Base-by-base conservation (phyloP, 805 yeast species). In the Diddensiella transvaalensis region DNA sequence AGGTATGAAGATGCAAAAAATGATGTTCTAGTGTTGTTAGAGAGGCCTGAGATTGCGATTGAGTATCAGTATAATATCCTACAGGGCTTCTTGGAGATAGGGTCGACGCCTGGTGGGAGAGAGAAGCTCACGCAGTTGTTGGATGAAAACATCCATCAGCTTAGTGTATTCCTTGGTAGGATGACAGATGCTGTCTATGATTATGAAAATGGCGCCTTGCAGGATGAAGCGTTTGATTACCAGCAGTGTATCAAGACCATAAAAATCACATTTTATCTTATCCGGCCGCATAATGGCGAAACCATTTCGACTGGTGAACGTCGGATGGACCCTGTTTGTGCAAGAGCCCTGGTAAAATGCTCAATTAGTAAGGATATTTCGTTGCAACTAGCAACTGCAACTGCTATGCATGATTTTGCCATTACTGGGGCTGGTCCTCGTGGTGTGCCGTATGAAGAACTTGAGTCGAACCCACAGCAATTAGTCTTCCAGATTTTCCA, bases 281-380 rank as follows among this genome's bases (percentile, higher is more conserved):
- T 35, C 8, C 38, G 38, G 38, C 38, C 38, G 8, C 38, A 35
- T 35, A 35, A 35, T 35, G 38, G 21, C 21, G 38, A 35, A 35
- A 18, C 15, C 15, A 35, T 35, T 8, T 35, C 38, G 15, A 35
- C 38, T 8, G 38, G 38, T 15, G 21, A n/a, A 18, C 15, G 38
- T 8, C 15, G 38, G 6, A 35, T 35, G 38, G 38, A 35, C 15
- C 38, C 38, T 35, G 38, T 8, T 18, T 44, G 51, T 26, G 39
- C 54, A 2, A 22, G 56, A 26, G 48, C 48, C 6, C 23, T 48
- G 22, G 51, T 56, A 17, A 13, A 35, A n/a, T 47, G 54, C 41
- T 45, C 54, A 10, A 47, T 33, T n/a, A 47, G 51, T 30, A 42
- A 32, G 15, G 45, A 49, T 36, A 47, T 44, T 10, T 18, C 48